phyloP scores from a whole-genome alignment of 495 filamentous ascomycete genomes.

The Hyphodiscus hymeniophilus region DNA sequence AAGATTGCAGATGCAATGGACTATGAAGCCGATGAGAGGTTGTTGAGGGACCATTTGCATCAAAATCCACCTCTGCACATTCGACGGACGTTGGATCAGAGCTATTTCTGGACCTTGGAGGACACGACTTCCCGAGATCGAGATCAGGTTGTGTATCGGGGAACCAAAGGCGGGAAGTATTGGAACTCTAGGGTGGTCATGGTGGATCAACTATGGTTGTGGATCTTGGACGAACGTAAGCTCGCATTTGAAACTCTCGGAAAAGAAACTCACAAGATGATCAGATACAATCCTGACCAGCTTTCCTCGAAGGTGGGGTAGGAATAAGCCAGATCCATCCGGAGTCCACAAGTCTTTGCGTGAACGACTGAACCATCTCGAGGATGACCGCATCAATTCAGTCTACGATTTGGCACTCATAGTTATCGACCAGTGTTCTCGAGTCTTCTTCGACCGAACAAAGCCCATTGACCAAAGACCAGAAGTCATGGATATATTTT shows the following conservation, averaged over 20 bases:
- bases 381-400: slow-evolving; percentile 53
- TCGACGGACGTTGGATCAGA: slow-evolving; percentile 62
- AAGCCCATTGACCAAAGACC: slow-evolving; percentile 50
- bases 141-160: slow-evolving; percentile 61
- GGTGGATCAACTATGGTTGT: slow-evolving; percentile 74
- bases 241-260: background rate
- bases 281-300: slow-evolving; percentile 53
- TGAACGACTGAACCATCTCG: slow-evolving; percentile 19
- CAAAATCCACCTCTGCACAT: slow-evolving; percentile 53
- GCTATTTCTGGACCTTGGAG: slow-evolving; percentile 53
- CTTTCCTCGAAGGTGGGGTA: slow-evolving; percentile 60
- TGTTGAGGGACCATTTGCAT: slow-evolving; percentile 50
- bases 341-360: slow-evolving; percentile 56
- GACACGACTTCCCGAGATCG: slow-evolving; percentile 52
- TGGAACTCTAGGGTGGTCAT: slow-evolving; percentile 52
- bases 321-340: slow-evolving; percentile 57
- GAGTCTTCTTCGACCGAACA: slow-evolving; percentile 54
- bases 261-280: background rate
- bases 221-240: slow-evolving; percentile 50
- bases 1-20: slow-evolving; percentile 32
- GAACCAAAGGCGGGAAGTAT: slow-evolving; percentile 23
- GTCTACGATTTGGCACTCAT: slow-evolving; percentile 59
- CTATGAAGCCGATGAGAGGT: slow-evolving; percentile 43
- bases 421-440: slow-evolving; percentile 57
- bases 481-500: slow-evolving; percentile 63